Evolutionary conservation across 1,284 basidiomycete genomes (phyloP).

Genomic region (Cutaneotrichosporon dermatis): DNA sequence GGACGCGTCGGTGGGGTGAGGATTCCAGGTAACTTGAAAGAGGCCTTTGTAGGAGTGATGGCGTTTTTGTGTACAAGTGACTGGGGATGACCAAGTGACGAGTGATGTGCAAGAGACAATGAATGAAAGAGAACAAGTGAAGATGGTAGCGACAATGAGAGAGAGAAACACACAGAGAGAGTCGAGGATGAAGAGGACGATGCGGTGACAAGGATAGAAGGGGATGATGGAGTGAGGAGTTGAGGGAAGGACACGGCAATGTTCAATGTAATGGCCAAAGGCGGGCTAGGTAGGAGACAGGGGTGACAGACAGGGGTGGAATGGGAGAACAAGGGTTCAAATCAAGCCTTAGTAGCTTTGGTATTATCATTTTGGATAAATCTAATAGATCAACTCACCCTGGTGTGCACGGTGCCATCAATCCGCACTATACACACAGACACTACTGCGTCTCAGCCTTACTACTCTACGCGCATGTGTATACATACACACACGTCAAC

Average conservation of each 20-base stretch:
- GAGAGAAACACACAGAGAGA: not conserved
- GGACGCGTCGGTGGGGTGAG: conserved; percentile 8
- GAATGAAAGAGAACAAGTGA: not conserved
- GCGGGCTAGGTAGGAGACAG: no score
- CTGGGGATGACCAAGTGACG: not conserved
- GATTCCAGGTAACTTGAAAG: not conserved
- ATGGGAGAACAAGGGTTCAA: not conserved
- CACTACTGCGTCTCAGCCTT: no score
- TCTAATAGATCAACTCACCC: no score
- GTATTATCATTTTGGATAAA: no score
- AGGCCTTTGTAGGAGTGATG: no score
- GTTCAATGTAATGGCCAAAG: not conserved
- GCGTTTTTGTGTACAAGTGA: conserved; percentile 3
- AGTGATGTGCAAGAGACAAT: no score
- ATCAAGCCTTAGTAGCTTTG: not conserved
- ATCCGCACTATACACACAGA: no score
- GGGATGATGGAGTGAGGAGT: not conserved
- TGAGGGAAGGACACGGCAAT: not conserved
- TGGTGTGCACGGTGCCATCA: no score
- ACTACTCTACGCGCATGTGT: no score
- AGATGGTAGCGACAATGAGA: not conserved
- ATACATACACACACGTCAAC: no score
- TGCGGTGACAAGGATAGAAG: not conserved
- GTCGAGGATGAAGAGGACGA: not conserved
- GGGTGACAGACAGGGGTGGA: no score